Percentiles rank a stretch among this genome's conserved stretches.
Conservation (phyloP, 306 rosid species). For the Citrullus mucosospermus region DNA sequence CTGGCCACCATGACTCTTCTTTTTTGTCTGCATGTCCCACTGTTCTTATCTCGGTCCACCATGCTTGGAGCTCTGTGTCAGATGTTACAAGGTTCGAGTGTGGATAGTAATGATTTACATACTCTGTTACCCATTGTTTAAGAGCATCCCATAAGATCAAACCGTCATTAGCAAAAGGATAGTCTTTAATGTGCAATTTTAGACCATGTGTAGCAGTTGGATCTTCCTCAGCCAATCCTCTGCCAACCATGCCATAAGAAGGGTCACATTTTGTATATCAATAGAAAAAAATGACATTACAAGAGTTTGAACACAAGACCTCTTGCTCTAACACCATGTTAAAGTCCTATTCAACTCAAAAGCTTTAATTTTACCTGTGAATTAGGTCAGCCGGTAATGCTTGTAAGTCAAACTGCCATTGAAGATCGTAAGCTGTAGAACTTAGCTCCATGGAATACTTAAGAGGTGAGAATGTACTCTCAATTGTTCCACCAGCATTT, state of each 20-base stretch:
- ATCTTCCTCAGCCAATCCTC: conserved; percentile 64
- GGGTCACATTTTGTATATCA: too few relatives aligned
- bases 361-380: conserved; percentile 25
- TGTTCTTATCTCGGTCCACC: conserved; percentile 68
- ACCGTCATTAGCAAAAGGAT: conserved; percentile 67
- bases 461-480: conserved; percentile 15
- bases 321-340: too few relatives aligned
- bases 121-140: conserved; percentile 48
- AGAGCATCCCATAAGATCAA: conserved; percentile 47
- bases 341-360: too few relatives aligned
- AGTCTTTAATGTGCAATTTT: conserved; percentile 43
- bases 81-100: conserved; percentile 10
- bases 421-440: conserved; percentile 21
- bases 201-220: conserved; percentile 52
- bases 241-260: background rate
- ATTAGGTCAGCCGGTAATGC: conserved; percentile 66
- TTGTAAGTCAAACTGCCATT: conserved; percentile 51
- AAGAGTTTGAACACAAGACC: too few relatives aligned
- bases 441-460: conserved; percentile 19
- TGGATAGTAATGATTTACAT: conserved; percentile 41
- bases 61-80: conserved; percentile 59
- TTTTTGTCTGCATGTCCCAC: conserved; percentile 56
- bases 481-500: conserved; percentile 29
- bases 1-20: conserved; percentile 74
- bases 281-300: too few relatives aligned